Evolutionary conservation across 495 filamentous ascomycete species (phyloP), one percentile per base, ranked within the genome.

Genomic region (Glarea lozoyensis): DNA sequence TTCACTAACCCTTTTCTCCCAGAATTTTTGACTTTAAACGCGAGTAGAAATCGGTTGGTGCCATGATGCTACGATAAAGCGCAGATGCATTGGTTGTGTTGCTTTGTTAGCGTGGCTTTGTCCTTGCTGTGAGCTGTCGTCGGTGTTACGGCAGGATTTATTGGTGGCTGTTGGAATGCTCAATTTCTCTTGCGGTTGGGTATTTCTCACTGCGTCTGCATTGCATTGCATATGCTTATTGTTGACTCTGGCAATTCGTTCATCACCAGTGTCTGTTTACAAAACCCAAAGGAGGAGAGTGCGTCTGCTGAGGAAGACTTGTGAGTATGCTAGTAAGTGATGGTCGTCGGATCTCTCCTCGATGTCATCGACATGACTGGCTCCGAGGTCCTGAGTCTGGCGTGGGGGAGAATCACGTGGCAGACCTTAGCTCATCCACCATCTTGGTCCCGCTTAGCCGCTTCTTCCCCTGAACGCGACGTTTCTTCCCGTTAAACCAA

Each of bases 1-100:
- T n/a, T n/a, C n/a, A 58, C 57, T 49, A 53, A 69, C 66, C 59
- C 34, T 55, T 35, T n/a, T 56, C 53, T 37, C 60, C 53, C 35
- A 55, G 29, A 44, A 61, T 56, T 23, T 52, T 54, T 5, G 52
- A 52, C 32, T 52, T 64, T 36, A 68, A 37, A 41, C 54, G 57
- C 13, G 59, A 46, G 45, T 57, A 50, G 5, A 67, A 23, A 32
- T 45, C 55, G 32, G 59, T 66, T 25, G 66, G 67, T 47, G 67
- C 58, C 67, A 66, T 66, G 31, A 7, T 29, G n/a, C 25, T 29
- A n/a, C 25, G 7, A 29, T n/a, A 7, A n/a, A 29, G 25, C 25
- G n/a, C n/a, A n/a, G n/a, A n/a, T n/a, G n/a, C n/a, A n/a, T n/a
- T n/a, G n/a, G n/a, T n/a, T n/a, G n/a, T n/a, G n/a, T 20, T 6